Percentiles rank a stretch among this genome's conserved stretches.
Conservation (phyloP, 2,329 filamentous ascomycete species). For the Neofusicoccum sp. region DNA sequence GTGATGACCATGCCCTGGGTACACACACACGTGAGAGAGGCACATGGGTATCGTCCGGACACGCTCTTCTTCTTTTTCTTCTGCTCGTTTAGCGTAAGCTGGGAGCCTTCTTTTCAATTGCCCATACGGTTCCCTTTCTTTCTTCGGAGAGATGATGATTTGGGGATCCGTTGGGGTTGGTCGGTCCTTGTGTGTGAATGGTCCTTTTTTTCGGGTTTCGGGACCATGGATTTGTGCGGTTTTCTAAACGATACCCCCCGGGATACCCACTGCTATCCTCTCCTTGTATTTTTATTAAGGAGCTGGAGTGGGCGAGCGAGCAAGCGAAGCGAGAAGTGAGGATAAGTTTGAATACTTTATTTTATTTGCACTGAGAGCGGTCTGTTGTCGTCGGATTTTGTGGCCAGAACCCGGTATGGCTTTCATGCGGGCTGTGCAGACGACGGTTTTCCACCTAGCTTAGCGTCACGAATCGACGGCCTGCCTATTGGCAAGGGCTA, state of each 20-base stretch:
- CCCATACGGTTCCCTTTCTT: neutral
- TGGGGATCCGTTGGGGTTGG: neutral
- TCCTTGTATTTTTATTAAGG: neutral
- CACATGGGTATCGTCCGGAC: neutral
- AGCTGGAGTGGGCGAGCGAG: no score
- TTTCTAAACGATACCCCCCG: slow-evolving; percentile 7
- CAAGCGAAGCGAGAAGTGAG: no score
- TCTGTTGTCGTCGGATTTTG: no score
- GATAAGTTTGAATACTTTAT: no score
- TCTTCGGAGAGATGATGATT: neutral
- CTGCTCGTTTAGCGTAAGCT: neutral
- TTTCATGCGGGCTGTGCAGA: no score
- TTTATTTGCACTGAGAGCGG: no score
- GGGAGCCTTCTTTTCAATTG: neutral
- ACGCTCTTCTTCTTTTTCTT: neutral
- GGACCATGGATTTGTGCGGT: neutral
- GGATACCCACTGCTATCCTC: slow-evolving; percentile 8
- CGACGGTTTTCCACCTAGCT: no score
- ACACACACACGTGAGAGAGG: neutral
- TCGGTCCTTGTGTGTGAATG: neutral
- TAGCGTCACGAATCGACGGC: no score
- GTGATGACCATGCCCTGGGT: neutral
- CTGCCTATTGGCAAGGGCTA: no score
- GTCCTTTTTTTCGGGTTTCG: no score
- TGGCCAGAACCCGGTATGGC: no score